Base-by-base conservation (phyloP, 2,329 filamentous ascomycete species). In the Cordyceps javanica region DNA sequence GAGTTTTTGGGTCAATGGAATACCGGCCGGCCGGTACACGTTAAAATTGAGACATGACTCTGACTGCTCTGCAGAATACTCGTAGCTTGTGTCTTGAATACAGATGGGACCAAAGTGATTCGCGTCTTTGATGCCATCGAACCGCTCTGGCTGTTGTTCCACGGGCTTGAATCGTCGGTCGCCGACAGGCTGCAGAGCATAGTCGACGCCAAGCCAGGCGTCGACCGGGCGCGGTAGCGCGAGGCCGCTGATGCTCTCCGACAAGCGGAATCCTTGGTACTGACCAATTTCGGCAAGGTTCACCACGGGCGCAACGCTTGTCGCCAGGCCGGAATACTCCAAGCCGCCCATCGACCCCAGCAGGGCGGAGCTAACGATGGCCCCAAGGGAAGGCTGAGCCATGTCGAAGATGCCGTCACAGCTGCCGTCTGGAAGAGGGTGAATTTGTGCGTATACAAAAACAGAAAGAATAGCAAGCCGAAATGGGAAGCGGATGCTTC, bases 181-280 rank as follows among this genome's bases (percentile, higher is more conserved):
- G 5, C 72, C 74, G 1, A 71, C 70, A 0, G 74, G 75, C 30
- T 75, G 73, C 0, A 66, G 65, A 0, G 77, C 70, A 50, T 77
- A 80, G 62, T 77, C 73, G 32, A 79, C 72, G 2, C 75, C 75
- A 6, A 79, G 65, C 77, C 76, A 80, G 0, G 77, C 76, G 60
- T 79, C 74, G 2, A 79, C 71, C 0, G 69, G 59, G 2, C 60
- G 60, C 9, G 69, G 65, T 3, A 77, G 66, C 0, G 60, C 59
- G 25, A 64, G 61, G 21, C 69, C 72, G 45, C 64, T 69, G 19
- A 72, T 45, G 11, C 70, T 73, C 41, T 64, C 64, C 3, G 42
- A 49, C 23, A 58, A 6, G 9, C n/a, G 8, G 3, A 39, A 9
- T 7, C 30, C 50, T 28, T 21, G 23, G 6, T 53, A 54, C 16